Evolutionary conservation across 129 eudicot genomes (phyloP).

Genomic region (Heracleum sosnowskyi): DNA sequence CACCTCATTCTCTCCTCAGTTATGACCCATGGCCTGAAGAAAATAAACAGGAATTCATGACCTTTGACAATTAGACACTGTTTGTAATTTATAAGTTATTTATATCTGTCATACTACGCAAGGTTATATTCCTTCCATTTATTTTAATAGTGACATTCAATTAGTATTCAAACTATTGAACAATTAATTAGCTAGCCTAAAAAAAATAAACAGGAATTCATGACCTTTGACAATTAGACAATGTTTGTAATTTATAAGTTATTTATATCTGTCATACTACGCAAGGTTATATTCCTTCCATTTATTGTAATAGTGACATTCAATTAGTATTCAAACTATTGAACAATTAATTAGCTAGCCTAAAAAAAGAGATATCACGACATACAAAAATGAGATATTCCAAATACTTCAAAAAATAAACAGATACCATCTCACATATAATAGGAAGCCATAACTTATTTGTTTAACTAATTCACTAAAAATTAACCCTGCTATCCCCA

Average conservation of each 20-base stretch:
- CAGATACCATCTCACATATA: background rate
- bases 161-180: background rate
- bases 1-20: slow-evolving; percentile 24
- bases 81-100: background rate
- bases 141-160: background rate
- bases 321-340: background rate
- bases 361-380: slow-evolving; percentile 19
- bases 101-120: background rate
- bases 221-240: background rate
- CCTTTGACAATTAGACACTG: background rate
- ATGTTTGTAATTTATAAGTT: background rate
- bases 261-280: background rate
- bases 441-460: background rate
- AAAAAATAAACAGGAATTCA: background rate
- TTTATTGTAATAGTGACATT: background rate
- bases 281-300: background rate
- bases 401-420: background rate
- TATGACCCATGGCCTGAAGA: slow-evolving; percentile 64
- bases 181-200: slow-evolving; percentile 45
- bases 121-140: background rate
- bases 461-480: background rate
- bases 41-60: background rate
- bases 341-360: slow-evolving; percentile 31
- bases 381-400: background rate
- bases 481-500: background rate